Base-by-base conservation (phyloP, 139 green algal species). In the Pycnococcus provasolii region DNA sequence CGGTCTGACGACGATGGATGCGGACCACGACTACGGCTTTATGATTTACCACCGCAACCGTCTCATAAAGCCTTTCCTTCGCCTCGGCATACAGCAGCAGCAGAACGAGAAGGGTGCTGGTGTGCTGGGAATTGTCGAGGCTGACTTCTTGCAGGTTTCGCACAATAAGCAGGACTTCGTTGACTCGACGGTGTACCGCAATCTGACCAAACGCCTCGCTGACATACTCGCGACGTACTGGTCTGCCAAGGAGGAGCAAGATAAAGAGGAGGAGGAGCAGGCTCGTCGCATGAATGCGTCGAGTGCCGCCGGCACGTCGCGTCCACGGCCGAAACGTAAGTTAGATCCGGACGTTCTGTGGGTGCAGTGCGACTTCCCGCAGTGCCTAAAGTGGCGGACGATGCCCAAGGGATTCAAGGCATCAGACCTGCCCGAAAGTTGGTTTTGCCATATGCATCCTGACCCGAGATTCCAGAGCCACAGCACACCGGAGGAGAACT, bases 131-230 rank as follows among this genome's bases (percentile, higher is more conserved):
- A 68, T 79, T 15, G 45, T 87, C 47, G 79, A 87, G 42, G 81
- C 74, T 1, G 77, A 87, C 58, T 70, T 75, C 15, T 8, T 86
- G 15, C 53, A 78, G 68, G 81, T 81, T 3, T 78, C 74, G 9
- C 77, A 86, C 55, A 80, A 81, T 59, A 85, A 85, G 68, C 79
- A 85, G 61, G 81, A 83, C 62, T 87, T 87, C 73, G 71, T 80
- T 55, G 72, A 74, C 61, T 80, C 58, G 11, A 52, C 15, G 42
- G 7, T 15, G 6, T 75, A 75, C 69, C 60, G 69, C 41, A 44
- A 41, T 4, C 47, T 75, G 5, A 72, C 70, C 43, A 69, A 60
- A 8, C 70, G 70, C 52, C 46, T 72, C 15, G 45, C 52, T n/a
- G 9, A 55, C 11, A 69, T 52, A 8, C 43, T 75, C 43, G 70